These are phyloP conservation scores for Rhodotorula diobovata DNA, from an alignment of 768 basidiomycete genomes.

Conservation along the genomic window DNA sequence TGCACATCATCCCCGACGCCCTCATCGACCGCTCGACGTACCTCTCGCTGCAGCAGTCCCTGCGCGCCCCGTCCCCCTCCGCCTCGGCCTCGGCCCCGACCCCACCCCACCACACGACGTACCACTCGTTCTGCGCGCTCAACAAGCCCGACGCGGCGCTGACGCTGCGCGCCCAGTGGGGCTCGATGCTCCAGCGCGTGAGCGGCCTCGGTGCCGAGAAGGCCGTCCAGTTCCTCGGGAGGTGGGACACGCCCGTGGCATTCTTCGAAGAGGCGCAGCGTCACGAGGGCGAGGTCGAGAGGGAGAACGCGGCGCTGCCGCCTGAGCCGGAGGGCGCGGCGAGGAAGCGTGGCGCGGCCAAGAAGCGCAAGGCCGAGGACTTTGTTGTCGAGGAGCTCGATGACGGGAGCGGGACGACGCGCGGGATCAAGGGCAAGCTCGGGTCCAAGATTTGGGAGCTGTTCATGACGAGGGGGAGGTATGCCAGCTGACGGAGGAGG, in stretches of 20 bases:
- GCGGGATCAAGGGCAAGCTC: conserved; percentile 30
- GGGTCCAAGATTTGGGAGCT: conserved; percentile 28
- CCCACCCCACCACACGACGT: conserved; percentile 43
- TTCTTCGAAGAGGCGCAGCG: conserved; percentile 17
- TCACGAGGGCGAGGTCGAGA: conserved; percentile 14
- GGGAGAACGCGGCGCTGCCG: conserved; percentile 5
- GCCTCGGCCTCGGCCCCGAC: no score
- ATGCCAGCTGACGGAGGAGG: neutral
- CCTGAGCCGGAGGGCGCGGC: neutral
- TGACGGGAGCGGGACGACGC: conserved; percentile 1
- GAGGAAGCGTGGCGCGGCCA: conserved; percentile 2
- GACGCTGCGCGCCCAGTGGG: conserved; percentile 46
- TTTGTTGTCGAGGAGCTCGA: conserved; percentile 21
- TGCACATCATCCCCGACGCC: conserved; percentile 47
- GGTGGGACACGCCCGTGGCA: conserved; percentile 45
- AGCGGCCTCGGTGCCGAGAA: conserved; percentile 48
- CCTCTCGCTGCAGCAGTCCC: conserved; percentile 44
- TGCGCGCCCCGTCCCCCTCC: conserved; percentile 19
- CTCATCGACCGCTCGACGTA: conserved; percentile 46
- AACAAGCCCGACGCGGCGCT: conserved; percentile 46
- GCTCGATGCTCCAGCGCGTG: conserved; percentile 48
- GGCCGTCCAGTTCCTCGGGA: conserved; percentile 46
- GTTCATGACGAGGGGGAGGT: conserved; percentile 15
- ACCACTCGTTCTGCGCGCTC: conserved; percentile 45
- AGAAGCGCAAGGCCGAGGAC: conserved; percentile 33